Conservation (phyloP, 306 rosid genomes). For the Trifolium pratense region DNA sequence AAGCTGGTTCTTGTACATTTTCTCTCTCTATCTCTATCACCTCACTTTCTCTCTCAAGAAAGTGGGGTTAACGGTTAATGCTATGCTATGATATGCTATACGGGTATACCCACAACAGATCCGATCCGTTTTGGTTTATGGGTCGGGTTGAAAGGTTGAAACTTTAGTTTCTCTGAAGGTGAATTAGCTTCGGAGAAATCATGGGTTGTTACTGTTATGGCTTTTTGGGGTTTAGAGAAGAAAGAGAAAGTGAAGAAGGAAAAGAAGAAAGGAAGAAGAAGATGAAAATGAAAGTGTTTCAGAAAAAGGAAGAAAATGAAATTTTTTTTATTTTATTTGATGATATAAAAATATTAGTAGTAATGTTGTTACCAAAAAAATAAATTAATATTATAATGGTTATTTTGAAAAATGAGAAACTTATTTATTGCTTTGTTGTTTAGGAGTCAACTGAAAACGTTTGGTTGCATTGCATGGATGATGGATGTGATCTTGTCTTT, state of each 20-base stretch:
- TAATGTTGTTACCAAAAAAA: too few species aligned
- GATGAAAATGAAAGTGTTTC: background rate
- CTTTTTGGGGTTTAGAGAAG: constrained; percentile 42
- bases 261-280: constrained; percentile 7
- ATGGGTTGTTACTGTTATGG: background rate
- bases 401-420: constrained; percentile 29
- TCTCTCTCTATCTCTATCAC: constrained; percentile 5
- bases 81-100: background rate
- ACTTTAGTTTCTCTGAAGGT: constrained; percentile 3
- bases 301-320: constrained; percentile 14
- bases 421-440: constrained; percentile 52
- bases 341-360: too few species aligned
- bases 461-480: constrained; percentile 61
- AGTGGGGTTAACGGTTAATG: constrained; percentile 27
- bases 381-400: background rate
- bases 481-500: constrained; percentile 64
- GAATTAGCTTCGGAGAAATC: constrained; percentile 37
- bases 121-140: constrained; percentile 51
- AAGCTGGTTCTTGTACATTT: constrained; percentile 99
- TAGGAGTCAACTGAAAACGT: constrained; percentile 66
- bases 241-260: constrained; percentile 28
- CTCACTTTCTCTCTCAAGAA: constrained; percentile 46
- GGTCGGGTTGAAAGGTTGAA: constrained; percentile 30
- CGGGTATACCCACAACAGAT: constrained; percentile 42
- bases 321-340: too few species aligned